Conservation (phyloP, 208 protist species). For the Phytomonas francai region DNA sequence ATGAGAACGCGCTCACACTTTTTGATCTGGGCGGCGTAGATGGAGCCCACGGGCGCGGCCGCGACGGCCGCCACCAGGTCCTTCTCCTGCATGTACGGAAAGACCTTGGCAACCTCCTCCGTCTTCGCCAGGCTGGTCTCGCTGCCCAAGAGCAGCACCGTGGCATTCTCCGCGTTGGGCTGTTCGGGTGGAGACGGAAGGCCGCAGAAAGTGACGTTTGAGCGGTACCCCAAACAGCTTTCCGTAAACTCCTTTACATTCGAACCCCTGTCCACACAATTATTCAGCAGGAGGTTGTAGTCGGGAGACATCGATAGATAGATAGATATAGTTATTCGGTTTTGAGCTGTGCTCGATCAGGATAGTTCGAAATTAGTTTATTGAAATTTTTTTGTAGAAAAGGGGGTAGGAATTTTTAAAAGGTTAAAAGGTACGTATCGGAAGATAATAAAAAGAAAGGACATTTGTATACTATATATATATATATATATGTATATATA, state of each 20-base stretch:
- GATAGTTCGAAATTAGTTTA: background rate
- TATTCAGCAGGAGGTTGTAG: slow-evolving; percentile 49
- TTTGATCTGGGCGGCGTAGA: slow-evolving; percentile 18
- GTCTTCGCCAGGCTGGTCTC: slow-evolving; percentile 21
- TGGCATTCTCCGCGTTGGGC: slow-evolving; percentile 1
- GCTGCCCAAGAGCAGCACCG: slow-evolving; percentile 49
- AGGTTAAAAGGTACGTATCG: background rate
- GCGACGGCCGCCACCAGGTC: slow-evolving; percentile 5
- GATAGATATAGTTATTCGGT: background rate
- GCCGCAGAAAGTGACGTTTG: slow-evolving; percentile 51
- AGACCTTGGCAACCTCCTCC: background rate
- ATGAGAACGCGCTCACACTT: slow-evolving; percentile 28
- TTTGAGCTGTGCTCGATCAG: background rate
- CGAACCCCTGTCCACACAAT: slow-evolving; percentile 35
- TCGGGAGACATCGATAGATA: background rate
- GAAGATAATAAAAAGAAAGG: slow-evolving; percentile 10
- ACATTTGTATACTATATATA: too few relatives aligned
- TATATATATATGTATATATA: too few relatives aligned
- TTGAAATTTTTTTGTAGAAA: slow-evolving; percentile 2
- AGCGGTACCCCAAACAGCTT: slow-evolving; percentile 43
- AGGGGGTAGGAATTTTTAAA: background rate
- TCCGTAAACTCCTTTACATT: slow-evolving; percentile 51
- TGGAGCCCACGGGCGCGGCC: slow-evolving; percentile 11
- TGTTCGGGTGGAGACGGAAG: slow-evolving; percentile 15
- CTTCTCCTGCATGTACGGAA: background rate